Base-by-base conservation (phyloP, 345 rosid species). In the Angophora floribunda region DNA sequence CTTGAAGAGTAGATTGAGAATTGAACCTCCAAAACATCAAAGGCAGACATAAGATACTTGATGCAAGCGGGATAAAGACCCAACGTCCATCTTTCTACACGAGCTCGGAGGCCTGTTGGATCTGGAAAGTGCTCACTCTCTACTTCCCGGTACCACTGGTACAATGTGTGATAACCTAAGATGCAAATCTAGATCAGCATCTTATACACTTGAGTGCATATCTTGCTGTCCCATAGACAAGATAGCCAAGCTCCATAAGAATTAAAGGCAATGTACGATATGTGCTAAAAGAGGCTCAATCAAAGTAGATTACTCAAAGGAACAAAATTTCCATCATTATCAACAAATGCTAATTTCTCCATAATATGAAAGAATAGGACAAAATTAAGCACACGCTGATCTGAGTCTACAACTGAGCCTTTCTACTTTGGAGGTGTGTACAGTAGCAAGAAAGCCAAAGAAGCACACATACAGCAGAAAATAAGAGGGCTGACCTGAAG, bases 61-160 rank as follows among this genome's bases (percentile, higher is more conserved):
- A 98, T 97, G 89, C 99, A 97, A 1, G 99, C 99, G 3, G 99
- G 99, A 94, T 98, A 98, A 51, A 98, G 95, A 85, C 99, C 99
- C 93, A 94, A 95, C 28, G 99, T 97, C 99, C 99, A 98, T 88
- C 96, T 98, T 88, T 98, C 99, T 5, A 97, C 93, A 86, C 99
- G 97, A 51, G 95, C 93, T 91, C 99, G 94, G 92, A 98, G 99
- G 61, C 98, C 99, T 88, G 98, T 97, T 67, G 99, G 99, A 92
- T 98, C 99, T 1, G 99, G 99, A 90, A 98, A 98, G 90, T 98
- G 99, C 92, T 98, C 97, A 47, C 90, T 96, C 91, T 98, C 99
- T 91, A 97, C 97, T 44, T 96, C 88, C 90, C 90, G 95, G 94
- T 98, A 98, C 99, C 99, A 98, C 95, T 97, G 95, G 86, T 96